A percentile compares a stretch with the other conserved stretches of the same genome.
phyloP scores from a whole-genome alignment of 75 land plant genomes.

The Cupressus sempervirens region DNA sequence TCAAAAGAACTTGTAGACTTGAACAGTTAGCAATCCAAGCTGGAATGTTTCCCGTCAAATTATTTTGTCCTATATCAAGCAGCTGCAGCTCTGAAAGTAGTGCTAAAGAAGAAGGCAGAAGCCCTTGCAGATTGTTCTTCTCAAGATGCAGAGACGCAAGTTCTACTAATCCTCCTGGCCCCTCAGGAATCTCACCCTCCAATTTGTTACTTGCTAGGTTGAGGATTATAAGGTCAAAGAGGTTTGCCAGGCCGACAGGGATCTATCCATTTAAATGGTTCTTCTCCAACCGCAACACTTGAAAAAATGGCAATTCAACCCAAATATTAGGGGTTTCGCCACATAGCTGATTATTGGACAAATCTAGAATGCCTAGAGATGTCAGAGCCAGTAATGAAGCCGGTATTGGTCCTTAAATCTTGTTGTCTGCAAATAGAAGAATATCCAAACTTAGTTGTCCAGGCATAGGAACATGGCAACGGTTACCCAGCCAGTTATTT shows the following conservation, averaged over 20 bases:
- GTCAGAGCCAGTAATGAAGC: not conserved
- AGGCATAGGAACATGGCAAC: too few species aligned
- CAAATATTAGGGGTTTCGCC: not conserved
- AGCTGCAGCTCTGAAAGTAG: not conserved
- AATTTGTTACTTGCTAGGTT: not conserved
- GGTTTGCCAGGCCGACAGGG: not conserved
- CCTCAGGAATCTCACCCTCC: not conserved
- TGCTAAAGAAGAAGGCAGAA: not conserved
- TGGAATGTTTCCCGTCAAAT: not conserved
- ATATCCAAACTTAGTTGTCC: too few species aligned
- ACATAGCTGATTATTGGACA: not conserved
- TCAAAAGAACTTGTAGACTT: not conserved
- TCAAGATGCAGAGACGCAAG: not conserved
- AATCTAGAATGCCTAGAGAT: not conserved
- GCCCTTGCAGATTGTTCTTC: not conserved
- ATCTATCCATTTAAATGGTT: not conserved
- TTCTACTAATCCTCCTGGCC: not conserved
- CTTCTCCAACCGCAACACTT: not conserved
- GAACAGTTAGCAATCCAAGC: not conserved
- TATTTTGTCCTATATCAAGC: not conserved
- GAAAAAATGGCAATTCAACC: not conserved
- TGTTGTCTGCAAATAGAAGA: too few species aligned
- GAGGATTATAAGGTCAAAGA: not conserved
- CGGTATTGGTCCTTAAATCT: too few species aligned
- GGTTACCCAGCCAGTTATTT: too few species aligned